A percentile compares a stretch with the other conserved stretches of the same genome.
Conservation (phyloP, 306 rosid genomes). For the Quercus parvula region DNA sequence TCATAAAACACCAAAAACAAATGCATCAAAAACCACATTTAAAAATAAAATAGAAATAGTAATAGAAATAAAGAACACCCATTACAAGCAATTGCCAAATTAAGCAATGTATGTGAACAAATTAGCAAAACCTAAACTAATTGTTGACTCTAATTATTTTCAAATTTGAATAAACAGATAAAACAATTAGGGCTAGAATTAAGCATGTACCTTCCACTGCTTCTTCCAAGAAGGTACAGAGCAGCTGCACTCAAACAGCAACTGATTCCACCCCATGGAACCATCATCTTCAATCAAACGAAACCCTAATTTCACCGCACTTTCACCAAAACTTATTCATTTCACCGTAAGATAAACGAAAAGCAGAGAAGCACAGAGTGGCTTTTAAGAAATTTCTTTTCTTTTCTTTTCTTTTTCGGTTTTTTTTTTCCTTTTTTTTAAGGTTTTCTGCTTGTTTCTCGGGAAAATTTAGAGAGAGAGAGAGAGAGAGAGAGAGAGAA, state of each 20-base stretch:
- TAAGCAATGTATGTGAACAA: background rate
- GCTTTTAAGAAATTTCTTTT: background rate
- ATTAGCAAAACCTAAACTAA: background rate
- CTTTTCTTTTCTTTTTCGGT: background rate
- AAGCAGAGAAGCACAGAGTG: background rate
- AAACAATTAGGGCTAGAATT: background rate
- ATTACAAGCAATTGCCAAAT: background rate
- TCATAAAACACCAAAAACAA: conserved; percentile 4
- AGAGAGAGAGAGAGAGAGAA: background rate
- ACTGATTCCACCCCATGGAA: conserved; percentile 94
- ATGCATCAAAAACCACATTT: no score
- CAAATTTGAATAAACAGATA: background rate
- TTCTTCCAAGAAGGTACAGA: conserved; percentile 93
- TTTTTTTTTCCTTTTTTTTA: background rate
- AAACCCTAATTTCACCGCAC: conserved; percentile 19
- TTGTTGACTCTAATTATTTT: background rate
- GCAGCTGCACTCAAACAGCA: conserved; percentile 97
- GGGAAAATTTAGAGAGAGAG: background rate
- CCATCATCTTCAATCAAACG: conserved; percentile 39
- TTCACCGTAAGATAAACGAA: background rate
- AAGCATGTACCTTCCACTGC: conserved; percentile 73
- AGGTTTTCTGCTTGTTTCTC: background rate
- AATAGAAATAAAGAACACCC: background rate
- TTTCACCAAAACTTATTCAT: background rate
- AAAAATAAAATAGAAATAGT: background rate